Base-by-base conservation (phyloP, 2,329 filamentous ascomycete genomes). In the Clonostachys sp. region DNA sequence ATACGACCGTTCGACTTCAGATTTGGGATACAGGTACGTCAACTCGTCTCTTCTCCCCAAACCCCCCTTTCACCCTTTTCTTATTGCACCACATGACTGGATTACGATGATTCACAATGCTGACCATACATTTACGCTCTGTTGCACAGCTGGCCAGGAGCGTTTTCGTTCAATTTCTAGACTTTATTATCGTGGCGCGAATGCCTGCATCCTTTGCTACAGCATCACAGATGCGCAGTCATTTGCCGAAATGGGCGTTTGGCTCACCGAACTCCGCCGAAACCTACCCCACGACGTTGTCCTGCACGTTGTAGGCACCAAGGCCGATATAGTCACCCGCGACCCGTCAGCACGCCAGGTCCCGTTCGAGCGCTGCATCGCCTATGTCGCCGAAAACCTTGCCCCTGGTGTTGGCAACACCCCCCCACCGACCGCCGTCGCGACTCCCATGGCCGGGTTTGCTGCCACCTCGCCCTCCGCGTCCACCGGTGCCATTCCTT, bases 171-270 rank as follows among this genome's bases (percentile, higher is more conserved):
- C 87, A 52, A 97, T 99, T 60, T 95, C 90, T 10, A 86, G 91
- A 48, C 82, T 99, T 46, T 97, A 97, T 75, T 99, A 99, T 71
- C 87, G 92, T 61, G 91, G 91, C 62, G 92, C 92, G 52, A 92
- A 96, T 62, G 91, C 91, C 49, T 94, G 89, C 59, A 89, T 96
- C 50, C 80, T 96, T 42, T 96, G 91, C 77, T 96, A 96, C 73
- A 89, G 89, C 72, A 95, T 96, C 64, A 95, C 91, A 51, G 87
- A 91, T 65, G 84, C 86, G 51, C 73, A 83, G 57, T 94, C 88
- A 50, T 96, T 96, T 65, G 79, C 83, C 57, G 90, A 96, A 67
- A 96, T 96, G 90, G 90, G 89, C 60, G 80, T 86, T 48, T 96
- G 91, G 91, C 78, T 96, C 51, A 81, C 79, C 51, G 91, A 96